These are phyloP conservation scores for Pichia membranifaciens DNA, from an alignment of 805 yeast species.

Conservation along the genomic window DNA sequence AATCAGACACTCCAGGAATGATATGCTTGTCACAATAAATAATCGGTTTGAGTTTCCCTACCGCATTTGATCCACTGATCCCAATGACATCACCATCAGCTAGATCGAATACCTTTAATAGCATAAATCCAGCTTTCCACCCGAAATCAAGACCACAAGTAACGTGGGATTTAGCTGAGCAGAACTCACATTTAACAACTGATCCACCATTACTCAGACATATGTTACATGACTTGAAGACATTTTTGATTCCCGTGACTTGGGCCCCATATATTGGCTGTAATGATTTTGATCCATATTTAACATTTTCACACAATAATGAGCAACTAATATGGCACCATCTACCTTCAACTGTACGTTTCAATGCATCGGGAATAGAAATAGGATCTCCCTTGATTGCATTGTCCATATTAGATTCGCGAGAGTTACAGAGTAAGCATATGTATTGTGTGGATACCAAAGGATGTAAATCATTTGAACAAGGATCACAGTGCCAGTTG, in stretches of 20 bases:
- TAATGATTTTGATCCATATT: conserved; percentile 37
- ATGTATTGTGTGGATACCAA: conserved; percentile 47
- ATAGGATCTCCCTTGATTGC: conserved; percentile 36
- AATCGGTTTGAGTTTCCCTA: conserved; percentile 41
- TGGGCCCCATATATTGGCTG: conserved; percentile 44
- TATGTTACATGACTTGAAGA: conserved; percentile 35
- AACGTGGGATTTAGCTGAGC: conserved; percentile 40
- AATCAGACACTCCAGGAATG: neutral
- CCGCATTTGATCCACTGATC: conserved; percentile 18
- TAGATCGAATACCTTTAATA: conserved; percentile 24
- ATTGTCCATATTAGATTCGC: conserved; percentile 44
- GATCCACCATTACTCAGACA: conserved; percentile 48
- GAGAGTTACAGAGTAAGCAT: conserved; percentile 61
- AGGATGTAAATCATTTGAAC: conserved; percentile 66
- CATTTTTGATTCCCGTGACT: conserved; percentile 28
- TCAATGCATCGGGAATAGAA: conserved; percentile 57
- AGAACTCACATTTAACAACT: conserved; percentile 40
- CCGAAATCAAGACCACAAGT: conserved; percentile 54
- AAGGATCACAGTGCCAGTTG: conserved; percentile 77
- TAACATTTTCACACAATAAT: conserved; percentile 41
- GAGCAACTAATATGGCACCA: conserved; percentile 84
- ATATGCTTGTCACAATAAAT: conserved; percentile 40
- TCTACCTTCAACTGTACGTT: conserved; percentile 56
- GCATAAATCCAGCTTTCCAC: conserved; percentile 50
- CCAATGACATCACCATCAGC: conserved; percentile 14